A percentile compares a stretch with the other conserved stretches of the same genome.
These are phyloP conservation scores for Xylaria cubensis DNA, from an alignment of 495 filamentous ascomycete genomes.

Conservation along the genomic window DNA sequence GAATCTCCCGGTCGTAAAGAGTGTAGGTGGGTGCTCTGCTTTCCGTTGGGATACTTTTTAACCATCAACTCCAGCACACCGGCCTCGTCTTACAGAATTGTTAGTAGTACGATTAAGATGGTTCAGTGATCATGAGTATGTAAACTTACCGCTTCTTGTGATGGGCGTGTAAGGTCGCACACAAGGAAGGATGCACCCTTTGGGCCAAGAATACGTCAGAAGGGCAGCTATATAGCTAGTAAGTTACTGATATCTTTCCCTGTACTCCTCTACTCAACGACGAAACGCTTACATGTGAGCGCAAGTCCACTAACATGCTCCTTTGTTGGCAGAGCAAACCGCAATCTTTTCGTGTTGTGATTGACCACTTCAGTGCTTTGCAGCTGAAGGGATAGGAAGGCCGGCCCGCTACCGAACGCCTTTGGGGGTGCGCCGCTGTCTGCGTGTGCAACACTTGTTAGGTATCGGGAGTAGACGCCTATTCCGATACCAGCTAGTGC, in stretches of 20 bases:
- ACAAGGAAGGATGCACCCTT: slow-evolving; percentile 59
- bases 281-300: slow-evolving; percentile 56
- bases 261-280: neutral
- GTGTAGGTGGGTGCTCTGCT: slow-evolving; percentile 67
- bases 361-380: slow-evolving; percentile 63
- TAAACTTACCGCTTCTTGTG: slow-evolving; percentile 55
- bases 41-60: slow-evolving; percentile 69
- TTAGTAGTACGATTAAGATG: slow-evolving; percentile 20
- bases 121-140: neutral
- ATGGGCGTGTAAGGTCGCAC: slow-evolving; percentile 67
- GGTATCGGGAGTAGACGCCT: slow-evolving; percentile 36
- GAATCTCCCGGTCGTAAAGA: slow-evolving; percentile 64
- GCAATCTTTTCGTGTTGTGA: slow-evolving; percentile 69
- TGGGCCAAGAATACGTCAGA: slow-evolving; percentile 60
- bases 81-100: slow-evolving; percentile 49
- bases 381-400: slow-evolving; percentile 48
- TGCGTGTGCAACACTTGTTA: slow-evolving; percentile 32
- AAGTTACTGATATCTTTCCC: neutral
- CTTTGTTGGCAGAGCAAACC: slow-evolving; percentile 65
- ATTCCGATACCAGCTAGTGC: slow-evolving; percentile 31
- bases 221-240: slow-evolving; percentile 52
- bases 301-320: slow-evolving; percentile 56
- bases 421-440: slow-evolving; percentile 34
- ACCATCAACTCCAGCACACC: slow-evolving; percentile 66
- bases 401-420: slow-evolving; percentile 36